phyloP scores from a whole-genome alignment of 768 basidiomycete genomes.

The Pholiota molesta region DNA sequence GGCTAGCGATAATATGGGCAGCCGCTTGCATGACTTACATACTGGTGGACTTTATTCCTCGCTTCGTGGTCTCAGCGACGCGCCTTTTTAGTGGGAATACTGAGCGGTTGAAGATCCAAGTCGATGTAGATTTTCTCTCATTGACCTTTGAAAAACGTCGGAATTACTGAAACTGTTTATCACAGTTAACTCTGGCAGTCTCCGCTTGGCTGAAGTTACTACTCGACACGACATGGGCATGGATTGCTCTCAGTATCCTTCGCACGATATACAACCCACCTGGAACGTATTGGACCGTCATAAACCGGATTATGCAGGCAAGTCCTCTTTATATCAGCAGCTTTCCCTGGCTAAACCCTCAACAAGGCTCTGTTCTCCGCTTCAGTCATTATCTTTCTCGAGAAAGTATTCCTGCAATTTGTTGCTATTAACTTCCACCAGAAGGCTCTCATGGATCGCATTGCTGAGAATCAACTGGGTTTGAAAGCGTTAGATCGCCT shows the following conservation, averaged over 20 bases:
- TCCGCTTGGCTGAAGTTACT: constrained; percentile 72
- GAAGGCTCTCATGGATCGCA: constrained; percentile 73
- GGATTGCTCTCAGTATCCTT: constrained; percentile 73
- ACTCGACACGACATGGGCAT: constrained; percentile 69
- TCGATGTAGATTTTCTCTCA: constrained; percentile 53
- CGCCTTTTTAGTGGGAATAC: constrained; percentile 61
- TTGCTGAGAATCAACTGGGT: constrained; percentile 70
- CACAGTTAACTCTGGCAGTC: constrained; percentile 67
- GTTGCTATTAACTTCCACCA: constrained; percentile 84
- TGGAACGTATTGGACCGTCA: constrained; percentile 64
- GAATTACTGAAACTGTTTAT: not conserved
- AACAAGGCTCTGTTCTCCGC: constrained; percentile 47
- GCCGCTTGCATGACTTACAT: constrained; percentile 62
- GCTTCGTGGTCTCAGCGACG: constrained; percentile 54
- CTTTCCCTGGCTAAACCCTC: constrained; percentile 8
- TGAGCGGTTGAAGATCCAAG: constrained; percentile 66
- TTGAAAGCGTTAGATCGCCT: constrained; percentile 71
- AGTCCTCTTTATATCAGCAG: constrained; percentile 7
- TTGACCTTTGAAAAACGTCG: not conserved
- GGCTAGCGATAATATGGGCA: constrained; percentile 71
- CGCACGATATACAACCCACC: constrained; percentile 60
- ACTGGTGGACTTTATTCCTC: constrained; percentile 65
- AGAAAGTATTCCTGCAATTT: constrained; percentile 67
- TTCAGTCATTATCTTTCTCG: constrained; percentile 44
- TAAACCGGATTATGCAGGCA: constrained; percentile 77